Percentiles rank a stretch among this genome's conserved stretches.
Conservation (phyloP, 768 basidiomycete species). For the Tylopilus sp. region DNA sequence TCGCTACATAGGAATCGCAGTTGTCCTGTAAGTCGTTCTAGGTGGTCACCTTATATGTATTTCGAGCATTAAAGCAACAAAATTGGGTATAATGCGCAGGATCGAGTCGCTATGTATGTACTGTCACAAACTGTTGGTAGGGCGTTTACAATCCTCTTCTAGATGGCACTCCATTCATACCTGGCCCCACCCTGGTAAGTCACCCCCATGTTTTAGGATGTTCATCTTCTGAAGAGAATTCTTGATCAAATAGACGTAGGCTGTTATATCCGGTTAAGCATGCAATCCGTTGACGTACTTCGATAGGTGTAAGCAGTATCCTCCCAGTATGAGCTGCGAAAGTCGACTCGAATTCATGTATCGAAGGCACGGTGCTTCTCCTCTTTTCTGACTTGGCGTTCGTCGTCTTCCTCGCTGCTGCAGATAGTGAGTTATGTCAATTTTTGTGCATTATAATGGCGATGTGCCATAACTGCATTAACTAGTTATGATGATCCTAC, state of each 20-base stretch:
- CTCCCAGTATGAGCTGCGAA: not conserved
- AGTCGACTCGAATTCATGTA: not conserved
- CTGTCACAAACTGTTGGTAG: not conserved
- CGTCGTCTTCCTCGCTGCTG: constrained; percentile 12
- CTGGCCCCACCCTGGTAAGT: constrained; percentile 15
- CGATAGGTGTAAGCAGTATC: constrained; percentile 14
- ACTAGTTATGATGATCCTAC: constrained; percentile 24
- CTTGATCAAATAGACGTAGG: constrained; percentile 13
- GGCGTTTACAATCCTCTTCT: constrained; percentile 1
- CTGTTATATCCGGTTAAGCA: not conserved
- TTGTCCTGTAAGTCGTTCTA: constrained; percentile 9
- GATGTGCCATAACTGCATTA: not conserved
- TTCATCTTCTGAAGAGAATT: not conserved
- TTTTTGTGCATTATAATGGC: not conserved
- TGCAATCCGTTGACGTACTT: not conserved
- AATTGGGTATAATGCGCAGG: not conserved
- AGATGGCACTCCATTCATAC: constrained; percentile 17
- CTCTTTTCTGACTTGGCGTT: not conserved
- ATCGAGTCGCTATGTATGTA: constrained; percentile 10
- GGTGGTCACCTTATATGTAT: not conserved
- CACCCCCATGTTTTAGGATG: not conserved
- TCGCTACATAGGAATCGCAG: constrained; percentile 16
- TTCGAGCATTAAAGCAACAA: not conserved
- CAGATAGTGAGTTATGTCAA: constrained; percentile 16
- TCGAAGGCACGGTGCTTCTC: constrained; percentile 10